Evolutionary conservation across 2,329 filamentous ascomycete species (phyloP), one percentile per base, ranked within the genome.

Genomic region (Hymenoscyphus infarciens): DNA sequence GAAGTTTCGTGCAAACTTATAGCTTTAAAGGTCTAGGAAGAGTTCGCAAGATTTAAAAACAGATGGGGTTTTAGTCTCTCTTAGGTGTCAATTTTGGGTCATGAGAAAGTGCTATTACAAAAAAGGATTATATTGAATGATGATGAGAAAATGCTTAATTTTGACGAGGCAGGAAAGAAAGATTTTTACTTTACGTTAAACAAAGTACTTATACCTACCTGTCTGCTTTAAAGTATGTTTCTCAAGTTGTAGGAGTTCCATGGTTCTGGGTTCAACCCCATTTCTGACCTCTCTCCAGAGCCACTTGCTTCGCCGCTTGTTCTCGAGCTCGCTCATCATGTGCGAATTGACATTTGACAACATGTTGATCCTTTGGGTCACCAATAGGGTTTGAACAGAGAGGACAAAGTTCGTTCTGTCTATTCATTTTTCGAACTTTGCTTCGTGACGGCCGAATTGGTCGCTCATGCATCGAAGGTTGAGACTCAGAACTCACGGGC

Each of bases 281-380:
- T 49, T 49, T 8, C n/a, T 49, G n/a, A 3, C 42, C 42, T 49
- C 42, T 19, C 5, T 15, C 42, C 6, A 49, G 19, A 49, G 19
- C 42, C 5, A 15, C 29, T 33, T 57, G 22, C 56, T 49, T 35
- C 16, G 38, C 29, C 53, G 56, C 53, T 64, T 66, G 57, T 61
- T 66, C 53, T 38, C 38, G 42, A 27, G 38, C 55, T 58, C 42
- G n/a, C 39, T 67, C 67, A 11, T 69, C 64, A 59, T 66, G 63
- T 5, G 66, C 66, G 53, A 63, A 66, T 55, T 57, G 57, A 45
- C 67, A 69, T 31, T 59, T 61, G 19, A 67, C 38, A 3, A 66
- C 52, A 53, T 69, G 64, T 29, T 67, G 67, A 58, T 65, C 52
- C 54, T 52, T 64, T 1, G 60, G 35, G 52, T 64, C 60, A 31